Conservation (phyloP, 805 yeast genomes). For the Nadsonia fulvescens region DNA sequence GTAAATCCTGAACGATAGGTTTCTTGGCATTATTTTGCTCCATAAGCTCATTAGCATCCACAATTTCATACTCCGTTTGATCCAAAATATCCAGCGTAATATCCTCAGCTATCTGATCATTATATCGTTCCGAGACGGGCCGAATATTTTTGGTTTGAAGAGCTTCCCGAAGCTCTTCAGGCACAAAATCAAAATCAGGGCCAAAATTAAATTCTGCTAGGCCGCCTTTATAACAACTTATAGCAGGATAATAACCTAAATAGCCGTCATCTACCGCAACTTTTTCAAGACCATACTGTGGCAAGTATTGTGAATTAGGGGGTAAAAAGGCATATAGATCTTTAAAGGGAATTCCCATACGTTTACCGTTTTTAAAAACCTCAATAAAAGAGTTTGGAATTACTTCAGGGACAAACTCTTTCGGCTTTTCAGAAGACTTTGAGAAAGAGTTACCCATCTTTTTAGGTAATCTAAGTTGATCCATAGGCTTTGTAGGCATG, state of each 20-base stretch:
- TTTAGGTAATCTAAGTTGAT: conserved; percentile 36
- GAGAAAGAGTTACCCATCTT: conserved; percentile 5
- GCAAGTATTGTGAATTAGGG: conserved; percentile 36
- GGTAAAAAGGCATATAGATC: conserved; percentile 63
- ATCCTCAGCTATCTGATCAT: conserved; percentile 61
- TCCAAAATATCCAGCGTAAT: conserved; percentile 70
- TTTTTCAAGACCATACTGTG: conserved; percentile 11
- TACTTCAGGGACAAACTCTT: conserved; percentile 14
- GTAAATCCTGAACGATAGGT: no score
- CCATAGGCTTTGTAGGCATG: conserved; percentile 48
- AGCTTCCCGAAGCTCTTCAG: conserved; percentile 16
- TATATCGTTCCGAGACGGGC: conserved; percentile 41
- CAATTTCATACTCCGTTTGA: conserved; percentile 40
- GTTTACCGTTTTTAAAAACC: conserved; percentile 63
- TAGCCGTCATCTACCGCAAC: conserved; percentile 71
- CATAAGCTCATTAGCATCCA: conserved; percentile 7
- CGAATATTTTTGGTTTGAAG: conserved; percentile 17
- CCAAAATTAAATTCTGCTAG: conserved; percentile 53
- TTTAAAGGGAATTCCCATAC: conserved; percentile 45
- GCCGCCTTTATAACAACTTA: conserved; percentile 70
- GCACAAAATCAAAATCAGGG: conserved; percentile 35
- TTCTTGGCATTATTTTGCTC: background rate
- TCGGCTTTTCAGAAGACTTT: conserved; percentile 8
- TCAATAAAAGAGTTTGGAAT: conserved; percentile 33
- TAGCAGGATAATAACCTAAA: conserved; percentile 81